A percentile compares a stretch with the other conserved stretches of the same genome.
Conservation (phyloP, 2,329 filamentous ascomycete species). For the Apiospora phragmitis region DNA sequence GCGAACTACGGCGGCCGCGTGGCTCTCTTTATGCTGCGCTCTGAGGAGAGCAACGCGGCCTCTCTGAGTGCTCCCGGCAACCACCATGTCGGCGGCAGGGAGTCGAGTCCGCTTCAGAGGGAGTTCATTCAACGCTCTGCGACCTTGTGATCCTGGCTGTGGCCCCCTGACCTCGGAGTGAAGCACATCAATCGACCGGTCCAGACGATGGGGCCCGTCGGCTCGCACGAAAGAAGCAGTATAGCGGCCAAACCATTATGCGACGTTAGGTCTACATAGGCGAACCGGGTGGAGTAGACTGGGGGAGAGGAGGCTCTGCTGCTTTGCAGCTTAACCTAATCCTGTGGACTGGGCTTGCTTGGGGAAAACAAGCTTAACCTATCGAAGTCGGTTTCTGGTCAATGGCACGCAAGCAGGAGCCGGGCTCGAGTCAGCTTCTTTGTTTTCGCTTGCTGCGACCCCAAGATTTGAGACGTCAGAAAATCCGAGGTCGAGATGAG, state of each 20-base stretch:
- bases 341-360: background rate
- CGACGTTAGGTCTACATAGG: background rate
- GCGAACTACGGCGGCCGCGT: background rate
- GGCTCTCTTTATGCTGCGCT: background rate
- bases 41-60: background rate
- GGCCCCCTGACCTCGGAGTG: background rate
- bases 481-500: background rate
- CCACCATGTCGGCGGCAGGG: background rate
- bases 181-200: background rate
- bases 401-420: background rate
- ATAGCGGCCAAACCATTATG: background rate
- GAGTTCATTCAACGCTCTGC: background rate
- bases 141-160: background rate
- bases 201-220: background rate
- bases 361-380: constrained; percentile 2
- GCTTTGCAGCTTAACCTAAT: background rate
- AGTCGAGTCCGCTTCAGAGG: background rate
- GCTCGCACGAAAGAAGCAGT: background rate
- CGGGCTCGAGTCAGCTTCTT: background rate
- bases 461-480: constrained; percentile 3
- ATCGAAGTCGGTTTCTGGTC: background rate
- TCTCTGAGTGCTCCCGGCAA: background rate
- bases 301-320: background rate
- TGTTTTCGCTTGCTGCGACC: background rate
- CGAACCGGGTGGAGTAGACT: background rate